These are phyloP conservation scores for Moricandia moricandioides DNA, from an alignment of 345 rosid genomes.

Conservation along the genomic window DNA sequence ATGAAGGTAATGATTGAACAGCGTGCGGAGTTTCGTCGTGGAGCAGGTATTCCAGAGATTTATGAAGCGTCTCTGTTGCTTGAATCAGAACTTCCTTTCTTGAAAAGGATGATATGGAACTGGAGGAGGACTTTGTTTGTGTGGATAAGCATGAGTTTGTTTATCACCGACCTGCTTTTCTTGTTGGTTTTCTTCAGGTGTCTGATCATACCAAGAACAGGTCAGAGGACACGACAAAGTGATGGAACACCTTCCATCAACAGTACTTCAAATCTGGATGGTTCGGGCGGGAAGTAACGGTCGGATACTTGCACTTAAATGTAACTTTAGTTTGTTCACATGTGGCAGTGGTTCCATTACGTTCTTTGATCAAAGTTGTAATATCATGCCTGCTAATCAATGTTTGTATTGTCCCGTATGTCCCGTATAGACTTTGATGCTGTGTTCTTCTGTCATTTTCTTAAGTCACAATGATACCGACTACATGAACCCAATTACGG, in stretches of 20 bases:
- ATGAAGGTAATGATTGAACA: conserved; percentile 55
- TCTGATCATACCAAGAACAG: conserved; percentile 54
- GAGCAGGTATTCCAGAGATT: conserved; percentile 80
- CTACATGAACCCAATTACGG: no score
- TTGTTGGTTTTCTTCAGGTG: conserved; percentile 54
- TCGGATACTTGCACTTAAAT: neutral
- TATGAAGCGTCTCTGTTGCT: conserved; percentile 61
- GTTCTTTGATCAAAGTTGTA: conserved; percentile 8
- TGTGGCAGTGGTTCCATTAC: neutral
- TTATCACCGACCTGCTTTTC: conserved; percentile 45
- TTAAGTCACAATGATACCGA: neutral
- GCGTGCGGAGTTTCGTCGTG: conserved; percentile 60
- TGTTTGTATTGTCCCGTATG: neutral
- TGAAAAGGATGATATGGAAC: conserved; percentile 62
- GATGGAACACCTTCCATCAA: conserved; percentile 20
- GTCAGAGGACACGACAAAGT: conserved; percentile 30
- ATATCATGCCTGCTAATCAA: neutral
- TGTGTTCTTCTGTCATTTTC: neutral
- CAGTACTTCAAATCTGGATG: conserved; percentile 10
- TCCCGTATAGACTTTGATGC: neutral
- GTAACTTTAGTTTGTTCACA: conserved; percentile 5
- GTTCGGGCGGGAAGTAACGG: conserved; percentile 10
- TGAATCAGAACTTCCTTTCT: conserved; percentile 55
- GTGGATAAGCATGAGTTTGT: conserved; percentile 51
- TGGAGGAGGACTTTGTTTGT: conserved; percentile 72